Percentiles rank a stretch among this genome's conserved stretches.
These are phyloP conservation scores for Aspergillus sp. DNA, from an alignment of 2,329 filamentous ascomycete genomes.

Conservation along the genomic window DNA sequence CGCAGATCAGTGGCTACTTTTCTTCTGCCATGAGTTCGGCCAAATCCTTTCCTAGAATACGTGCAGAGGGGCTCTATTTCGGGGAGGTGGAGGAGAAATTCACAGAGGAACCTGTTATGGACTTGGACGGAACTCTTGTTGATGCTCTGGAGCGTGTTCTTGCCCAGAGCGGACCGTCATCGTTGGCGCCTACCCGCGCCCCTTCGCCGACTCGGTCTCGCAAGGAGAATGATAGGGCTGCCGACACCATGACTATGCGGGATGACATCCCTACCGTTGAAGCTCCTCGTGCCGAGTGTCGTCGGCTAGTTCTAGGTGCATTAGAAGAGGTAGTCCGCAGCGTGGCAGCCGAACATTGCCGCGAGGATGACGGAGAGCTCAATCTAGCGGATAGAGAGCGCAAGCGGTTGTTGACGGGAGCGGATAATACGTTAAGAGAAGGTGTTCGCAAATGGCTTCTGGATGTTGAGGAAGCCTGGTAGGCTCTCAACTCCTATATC, in stretches of 20 bases:
- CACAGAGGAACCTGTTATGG: conserved; percentile 59
- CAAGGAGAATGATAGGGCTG: conserved; percentile 34
- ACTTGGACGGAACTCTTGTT: conserved; percentile 61
- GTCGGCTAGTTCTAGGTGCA: conserved; percentile 59
- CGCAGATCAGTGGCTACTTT: conserved; percentile 35
- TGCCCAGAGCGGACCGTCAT: conserved; percentile 48
- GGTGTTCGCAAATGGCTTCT: conserved; percentile 61
- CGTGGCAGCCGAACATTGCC: conserved; percentile 55
- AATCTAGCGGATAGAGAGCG: conserved; percentile 39
- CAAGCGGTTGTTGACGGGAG: conserved; percentile 36
- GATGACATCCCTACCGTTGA: conserved; percentile 45
- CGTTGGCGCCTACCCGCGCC: conserved; percentile 45
- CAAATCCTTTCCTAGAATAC: conserved; percentile 26
- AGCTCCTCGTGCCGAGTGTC: conserved; percentile 57
- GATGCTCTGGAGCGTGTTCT: conserved; percentile 63
- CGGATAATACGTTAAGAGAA: conserved; percentile 59
- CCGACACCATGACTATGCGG: conserved; percentile 26
- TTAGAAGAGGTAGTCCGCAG: conserved; percentile 61
- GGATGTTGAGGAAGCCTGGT: conserved; percentile 53
- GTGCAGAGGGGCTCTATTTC: conserved; percentile 27
- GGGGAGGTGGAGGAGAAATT: conserved; percentile 56
- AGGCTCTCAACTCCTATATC: conserved; percentile 10
- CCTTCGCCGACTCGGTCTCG: conserved; percentile 46
- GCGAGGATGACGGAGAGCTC: conserved; percentile 43
- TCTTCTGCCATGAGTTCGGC: conserved; percentile 28